phyloP scores from a whole-genome alignment of 352 stramenopile genomes.

The Phytophthora ohioensis region DNA sequence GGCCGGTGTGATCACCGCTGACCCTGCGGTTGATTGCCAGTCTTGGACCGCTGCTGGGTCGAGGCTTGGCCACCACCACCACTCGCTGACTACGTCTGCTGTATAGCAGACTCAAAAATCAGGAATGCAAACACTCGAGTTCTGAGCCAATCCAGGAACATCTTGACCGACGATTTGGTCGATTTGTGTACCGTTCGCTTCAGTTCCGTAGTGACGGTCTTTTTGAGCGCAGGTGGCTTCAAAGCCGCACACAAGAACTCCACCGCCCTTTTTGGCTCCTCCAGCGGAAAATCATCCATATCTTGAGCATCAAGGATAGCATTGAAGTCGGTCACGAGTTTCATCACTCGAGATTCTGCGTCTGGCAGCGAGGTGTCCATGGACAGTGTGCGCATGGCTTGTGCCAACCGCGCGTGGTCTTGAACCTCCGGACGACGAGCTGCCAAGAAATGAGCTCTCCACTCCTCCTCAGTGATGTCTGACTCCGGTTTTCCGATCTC shows the following conservation, averaged over 20 bases:
- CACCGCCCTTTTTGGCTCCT: not conserved
- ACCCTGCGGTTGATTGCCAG: too few relatives aligned
- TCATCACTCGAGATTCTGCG: constrained; percentile 18
- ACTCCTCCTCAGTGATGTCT: constrained; percentile 15
- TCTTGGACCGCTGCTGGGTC: too few relatives aligned
- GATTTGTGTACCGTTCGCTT: not conserved
- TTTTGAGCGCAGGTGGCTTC: not conserved
- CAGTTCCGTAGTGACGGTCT: constrained; percentile 1
- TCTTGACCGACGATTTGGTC: not conserved
- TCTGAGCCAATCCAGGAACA: not conserved
- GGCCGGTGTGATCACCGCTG: too few relatives aligned
- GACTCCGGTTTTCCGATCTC: constrained; percentile 6
- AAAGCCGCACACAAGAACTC: constrained; percentile 5
- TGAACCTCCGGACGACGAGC: not conserved
- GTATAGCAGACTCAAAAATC: too few relatives aligned
- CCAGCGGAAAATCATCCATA: constrained; percentile 12
- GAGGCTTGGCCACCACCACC: too few relatives aligned
- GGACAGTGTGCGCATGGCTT: constrained; percentile 3
- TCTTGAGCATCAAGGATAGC: constrained; percentile 15
- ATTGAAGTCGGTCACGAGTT: constrained; percentile 23
- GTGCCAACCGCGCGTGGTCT: constrained; percentile 2
- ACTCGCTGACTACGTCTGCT: too few relatives aligned
- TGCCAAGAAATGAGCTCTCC: constrained; percentile 17
- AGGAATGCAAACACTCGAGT: too few relatives aligned
- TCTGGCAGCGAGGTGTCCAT: constrained; percentile 23